These are phyloP conservation scores for Fusarium bulbicola DNA, from an alignment of 2,329 filamentous ascomycete species.

Conservation along the genomic window DNA sequence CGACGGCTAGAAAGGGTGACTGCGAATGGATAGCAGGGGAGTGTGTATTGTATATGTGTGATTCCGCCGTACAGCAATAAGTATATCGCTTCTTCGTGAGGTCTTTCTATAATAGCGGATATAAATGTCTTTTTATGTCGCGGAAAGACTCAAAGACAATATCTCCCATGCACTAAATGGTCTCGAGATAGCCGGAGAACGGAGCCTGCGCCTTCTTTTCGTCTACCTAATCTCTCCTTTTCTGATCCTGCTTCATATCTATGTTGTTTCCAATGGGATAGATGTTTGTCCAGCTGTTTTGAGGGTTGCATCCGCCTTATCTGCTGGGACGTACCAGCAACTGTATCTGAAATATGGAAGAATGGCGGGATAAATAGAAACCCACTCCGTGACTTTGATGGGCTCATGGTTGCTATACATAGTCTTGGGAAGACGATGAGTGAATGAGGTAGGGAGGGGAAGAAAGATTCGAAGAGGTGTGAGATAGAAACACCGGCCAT, in stretches of 20 bases:
- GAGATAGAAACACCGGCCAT: not conserved
- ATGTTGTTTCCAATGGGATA: not conserved
- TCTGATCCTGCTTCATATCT: not conserved
- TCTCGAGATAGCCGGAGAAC: not conserved
- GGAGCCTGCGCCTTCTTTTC: not conserved
- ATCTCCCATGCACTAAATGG: not conserved
- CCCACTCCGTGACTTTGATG: conserved; percentile 52
- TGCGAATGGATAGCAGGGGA: not conserved
- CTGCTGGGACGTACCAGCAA: not conserved
- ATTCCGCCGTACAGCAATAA: fast-evolving
- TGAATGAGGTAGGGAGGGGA: not conserved
- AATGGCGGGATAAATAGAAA: not conserved
- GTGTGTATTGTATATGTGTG: not conserved
- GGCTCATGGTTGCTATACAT: conserved; percentile 51
- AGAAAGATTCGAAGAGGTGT: not conserved
- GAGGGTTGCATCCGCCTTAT: not conserved
- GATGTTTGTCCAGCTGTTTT: not conserved
- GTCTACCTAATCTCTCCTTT: not conserved
- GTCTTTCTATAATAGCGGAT: not conserved
- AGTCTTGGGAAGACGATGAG: conserved; percentile 29
- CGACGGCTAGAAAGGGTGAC: not conserved
- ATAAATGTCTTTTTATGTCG: not conserved
- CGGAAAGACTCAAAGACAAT: not conserved
- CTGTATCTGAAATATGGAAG: conserved; percentile 7
- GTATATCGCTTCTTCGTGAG: not conserved